phyloP scores from a whole-genome alignment of 805 yeast species.

The Alloascoidea africana region DNA sequence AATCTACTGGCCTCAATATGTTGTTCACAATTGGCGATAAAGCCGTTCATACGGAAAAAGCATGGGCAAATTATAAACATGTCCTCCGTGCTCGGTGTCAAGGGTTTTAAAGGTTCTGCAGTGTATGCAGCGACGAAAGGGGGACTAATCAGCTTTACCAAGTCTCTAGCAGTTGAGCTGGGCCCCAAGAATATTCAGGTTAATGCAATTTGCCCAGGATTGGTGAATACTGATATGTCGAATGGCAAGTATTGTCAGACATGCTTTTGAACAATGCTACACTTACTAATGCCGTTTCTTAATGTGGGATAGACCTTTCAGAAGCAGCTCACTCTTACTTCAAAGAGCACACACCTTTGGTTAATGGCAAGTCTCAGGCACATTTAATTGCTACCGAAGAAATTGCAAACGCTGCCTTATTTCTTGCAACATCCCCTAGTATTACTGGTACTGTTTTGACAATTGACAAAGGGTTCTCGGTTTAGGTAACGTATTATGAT shows the following conservation, averaged over 20 bases:
- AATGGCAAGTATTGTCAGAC: not conserved
- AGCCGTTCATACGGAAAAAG: conserved; percentile 23
- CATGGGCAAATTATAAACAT: conserved; percentile 31
- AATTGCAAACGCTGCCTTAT: conserved; percentile 2
- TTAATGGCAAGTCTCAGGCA: not conserved
- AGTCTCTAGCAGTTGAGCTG: conserved; percentile 32
- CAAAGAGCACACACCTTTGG: not conserved
- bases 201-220: conserved; percentile 41
- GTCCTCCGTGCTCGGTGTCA: conserved; percentile 36
- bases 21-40: conserved; percentile 28
- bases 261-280: too few species aligned
- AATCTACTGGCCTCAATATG: conserved; percentile 38
- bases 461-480: conserved; percentile 3
- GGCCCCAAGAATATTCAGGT: conserved; percentile 29
- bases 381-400: not conserved
- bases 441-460: conserved; percentile 1
- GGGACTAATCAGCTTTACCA: conserved; percentile 37
- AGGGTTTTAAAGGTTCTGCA: conserved; percentile 31
- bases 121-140: conserved; percentile 44
- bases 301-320: not conserved
- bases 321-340: not conserved
- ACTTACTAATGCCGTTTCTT: not conserved
- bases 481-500: too few species aligned
- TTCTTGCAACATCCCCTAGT: not conserved
- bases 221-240: conserved; percentile 36